A percentile compares a stretch with the other conserved stretches of the same genome.
Evolutionary conservation across 1,284 basidiomycete genomes (phyloP).

Genomic region (Cutaneotrichosporon dermatis): DNA sequence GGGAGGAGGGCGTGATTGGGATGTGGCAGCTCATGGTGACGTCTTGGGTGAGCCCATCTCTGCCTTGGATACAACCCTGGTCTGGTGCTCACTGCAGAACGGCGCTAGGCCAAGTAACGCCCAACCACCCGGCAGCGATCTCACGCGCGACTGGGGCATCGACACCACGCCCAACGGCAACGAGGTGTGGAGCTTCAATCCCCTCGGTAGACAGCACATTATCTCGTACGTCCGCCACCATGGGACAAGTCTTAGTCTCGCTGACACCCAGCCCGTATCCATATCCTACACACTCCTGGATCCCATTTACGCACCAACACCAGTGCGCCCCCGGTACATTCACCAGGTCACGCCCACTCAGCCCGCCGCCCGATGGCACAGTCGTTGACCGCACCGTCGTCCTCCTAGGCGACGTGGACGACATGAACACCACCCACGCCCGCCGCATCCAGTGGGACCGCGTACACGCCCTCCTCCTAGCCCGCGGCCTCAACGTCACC

Average conservation of each 20-base stretch:
- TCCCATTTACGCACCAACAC: background rate
- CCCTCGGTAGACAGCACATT: slow-evolving; percentile 4
- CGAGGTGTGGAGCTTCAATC: slow-evolving; percentile 5
- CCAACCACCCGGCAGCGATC: background rate
- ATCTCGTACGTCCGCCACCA: background rate
- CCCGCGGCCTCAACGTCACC: background rate
- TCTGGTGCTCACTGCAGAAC: background rate
- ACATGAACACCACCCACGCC: background rate
- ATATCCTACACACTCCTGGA: slow-evolving; percentile 15
- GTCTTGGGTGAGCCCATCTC: slow-evolving; percentile 5
- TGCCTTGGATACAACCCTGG: too few species aligned
- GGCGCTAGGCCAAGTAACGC: background rate
- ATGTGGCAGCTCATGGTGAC: slow-evolving; percentile 5
- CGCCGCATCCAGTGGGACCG: background rate
- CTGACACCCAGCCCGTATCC: slow-evolving; percentile 13
- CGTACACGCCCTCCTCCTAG: background rate
- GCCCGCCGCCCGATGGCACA: background rate
- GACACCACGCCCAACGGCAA: background rate
- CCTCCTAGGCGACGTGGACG: background rate
- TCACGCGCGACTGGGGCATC: background rate
- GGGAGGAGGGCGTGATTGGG: background rate
- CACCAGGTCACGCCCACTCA: background rate
- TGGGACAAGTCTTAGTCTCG: too few species aligned
- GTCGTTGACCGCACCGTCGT: background rate
- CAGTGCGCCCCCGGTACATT: background rate